Conservation (phyloP, 2,329 filamentous ascomycete species). For the Pleoardoris graminearum region DNA sequence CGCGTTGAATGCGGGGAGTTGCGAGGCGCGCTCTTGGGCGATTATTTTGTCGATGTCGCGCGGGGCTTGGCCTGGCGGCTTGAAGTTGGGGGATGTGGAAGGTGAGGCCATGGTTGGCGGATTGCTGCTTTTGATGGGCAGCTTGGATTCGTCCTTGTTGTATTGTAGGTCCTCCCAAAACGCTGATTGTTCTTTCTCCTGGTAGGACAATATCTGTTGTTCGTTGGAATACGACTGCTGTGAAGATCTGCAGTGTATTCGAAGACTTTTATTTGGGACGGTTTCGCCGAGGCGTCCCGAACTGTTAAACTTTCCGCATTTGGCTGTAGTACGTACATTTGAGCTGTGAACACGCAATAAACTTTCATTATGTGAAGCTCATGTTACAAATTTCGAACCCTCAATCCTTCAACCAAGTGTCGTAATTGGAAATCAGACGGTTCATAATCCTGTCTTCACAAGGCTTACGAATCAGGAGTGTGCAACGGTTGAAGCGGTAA, state of each 20-base stretch:
- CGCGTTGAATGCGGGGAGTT: conserved; percentile 59
- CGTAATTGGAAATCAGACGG: too few species aligned
- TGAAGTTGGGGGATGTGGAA: not conserved
- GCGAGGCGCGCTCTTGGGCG: conserved; percentile 45
- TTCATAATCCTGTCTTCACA: too few species aligned
- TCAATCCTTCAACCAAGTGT: too few species aligned
- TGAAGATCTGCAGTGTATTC: not conserved
- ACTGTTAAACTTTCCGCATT: conserved; percentile 5
- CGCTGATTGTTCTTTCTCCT: not conserved
- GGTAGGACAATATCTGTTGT: not conserved
- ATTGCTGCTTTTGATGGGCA: not conserved
- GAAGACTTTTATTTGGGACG: not conserved
- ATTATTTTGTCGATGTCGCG: conserved; percentile 38
- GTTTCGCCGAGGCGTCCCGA: conserved; percentile 3
- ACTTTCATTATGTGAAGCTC: too few species aligned
- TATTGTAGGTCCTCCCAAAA: too few species aligned
- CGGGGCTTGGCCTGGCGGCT: not conserved
- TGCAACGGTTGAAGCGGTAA: too few species aligned
- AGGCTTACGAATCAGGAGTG: too few species aligned
- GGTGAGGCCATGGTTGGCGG: not conserved
- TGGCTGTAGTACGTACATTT: not conserved
- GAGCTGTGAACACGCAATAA: not conserved
- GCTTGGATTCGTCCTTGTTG: too few species aligned
- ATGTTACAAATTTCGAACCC: too few species aligned
- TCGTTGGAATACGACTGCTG: not conserved